Evolutionary conservation across 176 grass and related monocot genomes (phyloP).

Genomic region (Ensete glaucum): DNA sequence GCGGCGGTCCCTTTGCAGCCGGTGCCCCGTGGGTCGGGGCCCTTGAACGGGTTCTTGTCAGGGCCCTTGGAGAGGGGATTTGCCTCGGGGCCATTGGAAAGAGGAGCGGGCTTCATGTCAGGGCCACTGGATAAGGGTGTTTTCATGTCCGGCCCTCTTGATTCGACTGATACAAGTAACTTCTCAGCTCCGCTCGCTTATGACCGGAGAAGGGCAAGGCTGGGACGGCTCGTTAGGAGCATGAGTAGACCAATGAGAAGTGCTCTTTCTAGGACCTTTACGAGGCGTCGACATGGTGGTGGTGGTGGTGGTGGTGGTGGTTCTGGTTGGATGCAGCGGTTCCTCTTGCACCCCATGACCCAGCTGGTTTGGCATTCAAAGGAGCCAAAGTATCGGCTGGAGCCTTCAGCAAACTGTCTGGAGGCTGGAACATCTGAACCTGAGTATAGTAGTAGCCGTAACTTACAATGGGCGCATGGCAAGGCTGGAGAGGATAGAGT

Average conservation of each 20-base stretch:
- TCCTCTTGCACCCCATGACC: conserved; percentile 60
- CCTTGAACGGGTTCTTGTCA: conserved; percentile 69
- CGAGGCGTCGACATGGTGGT: conserved; percentile 20
- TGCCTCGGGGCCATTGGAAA: conserved; percentile 57
- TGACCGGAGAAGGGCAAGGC: conserved; percentile 38
- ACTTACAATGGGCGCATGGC: conserved; percentile 84
- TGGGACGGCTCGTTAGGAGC: conserved; percentile 62
- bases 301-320: not conserved
- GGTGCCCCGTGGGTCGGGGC: conserved; percentile 57
- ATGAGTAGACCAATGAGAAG: conserved; percentile 72
- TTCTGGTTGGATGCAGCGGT: conserved; percentile 49
- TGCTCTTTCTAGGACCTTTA: conserved; percentile 46
- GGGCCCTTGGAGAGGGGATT: conserved; percentile 78
- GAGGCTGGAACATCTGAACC: conserved; percentile 50
- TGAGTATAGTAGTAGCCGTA: conserved; percentile 36
- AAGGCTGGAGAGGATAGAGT: conserved; percentile 83
- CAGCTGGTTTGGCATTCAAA: conserved; percentile 50
- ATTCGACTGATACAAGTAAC: conserved; percentile 38
- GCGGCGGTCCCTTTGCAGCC: conserved; percentile 64
- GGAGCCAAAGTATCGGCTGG: conserved; percentile 44
- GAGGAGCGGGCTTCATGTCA: conserved; percentile 45
- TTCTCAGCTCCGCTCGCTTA: conserved; percentile 78
- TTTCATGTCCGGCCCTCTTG: conserved; percentile 86
- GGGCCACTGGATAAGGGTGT: conserved; percentile 64
- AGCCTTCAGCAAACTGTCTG: conserved; percentile 41